Evolutionary conservation across 768 basidiomycete species (phyloP).

Genomic region (Pisolithus tinctorius): DNA sequence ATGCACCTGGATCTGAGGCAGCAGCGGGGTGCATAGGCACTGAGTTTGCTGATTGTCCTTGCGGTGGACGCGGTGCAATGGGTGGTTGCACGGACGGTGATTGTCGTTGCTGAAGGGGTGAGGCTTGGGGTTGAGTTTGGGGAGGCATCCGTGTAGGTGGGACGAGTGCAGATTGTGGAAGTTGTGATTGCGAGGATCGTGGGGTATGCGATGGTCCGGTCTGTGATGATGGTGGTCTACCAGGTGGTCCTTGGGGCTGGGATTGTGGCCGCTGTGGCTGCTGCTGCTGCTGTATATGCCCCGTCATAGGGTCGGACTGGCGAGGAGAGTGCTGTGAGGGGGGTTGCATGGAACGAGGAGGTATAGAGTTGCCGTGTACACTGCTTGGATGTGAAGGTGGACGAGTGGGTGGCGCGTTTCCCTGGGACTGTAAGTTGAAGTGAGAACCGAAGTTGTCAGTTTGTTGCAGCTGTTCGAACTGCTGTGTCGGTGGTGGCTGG

Average conservation of each 20-base stretch:
- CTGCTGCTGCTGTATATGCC: slow-evolving; percentile 29
- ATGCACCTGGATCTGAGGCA: slow-evolving; percentile 24
- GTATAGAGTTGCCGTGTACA: slow-evolving; percentile 24
- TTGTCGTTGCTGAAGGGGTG: slow-evolving; percentile 26
- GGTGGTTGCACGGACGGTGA: slow-evolving; percentile 30
- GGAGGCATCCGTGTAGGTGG: slow-evolving; percentile 27
- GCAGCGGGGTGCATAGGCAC: slow-evolving; percentile 16
- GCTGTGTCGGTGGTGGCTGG: slow-evolving; percentile 57
- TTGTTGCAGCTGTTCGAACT: slow-evolving; percentile 50
- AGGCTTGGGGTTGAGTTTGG: slow-evolving; percentile 32
- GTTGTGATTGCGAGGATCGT: slow-evolving; percentile 30
- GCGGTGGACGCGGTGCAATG: slow-evolving; percentile 32
- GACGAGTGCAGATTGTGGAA: slow-evolving; percentile 24
- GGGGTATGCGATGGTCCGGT: slow-evolving; percentile 43
- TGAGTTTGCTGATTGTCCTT: slow-evolving; percentile 18
- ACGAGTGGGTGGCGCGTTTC: slow-evolving; percentile 34
- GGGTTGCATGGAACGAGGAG: slow-evolving; percentile 28
- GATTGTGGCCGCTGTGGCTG: slow-evolving; percentile 52
- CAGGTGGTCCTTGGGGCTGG: slow-evolving; percentile 46
- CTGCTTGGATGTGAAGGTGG: slow-evolving; percentile 38
- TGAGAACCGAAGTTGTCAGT: slow-evolving; percentile 26
- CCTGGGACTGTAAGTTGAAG: slow-evolving; percentile 31
- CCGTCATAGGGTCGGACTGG: slow-evolving; percentile 37
- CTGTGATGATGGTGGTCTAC: slow-evolving; percentile 48
- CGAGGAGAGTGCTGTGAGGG: slow-evolving; percentile 41